Percentiles rank a stretch among this genome's conserved stretches.
Evolutionary conservation across 2,329 filamentous ascomycete genomes (phyloP).

Genomic region (Verruconis gallopava): DNA sequence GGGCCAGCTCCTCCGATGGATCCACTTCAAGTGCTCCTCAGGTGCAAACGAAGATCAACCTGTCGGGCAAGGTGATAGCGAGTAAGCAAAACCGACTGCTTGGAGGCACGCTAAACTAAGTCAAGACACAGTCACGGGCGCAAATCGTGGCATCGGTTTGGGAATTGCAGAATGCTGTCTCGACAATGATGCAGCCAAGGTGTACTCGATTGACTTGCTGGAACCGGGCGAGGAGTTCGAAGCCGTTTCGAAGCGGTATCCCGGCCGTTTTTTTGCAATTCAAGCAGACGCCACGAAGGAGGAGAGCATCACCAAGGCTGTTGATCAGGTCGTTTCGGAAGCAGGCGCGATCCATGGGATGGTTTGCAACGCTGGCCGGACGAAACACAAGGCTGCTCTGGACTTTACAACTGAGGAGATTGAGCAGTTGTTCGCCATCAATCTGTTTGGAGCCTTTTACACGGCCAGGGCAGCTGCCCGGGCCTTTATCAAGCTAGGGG

Average conservation of each 20-base stretch:
- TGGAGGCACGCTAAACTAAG: not conserved
- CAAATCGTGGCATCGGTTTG: conserved; percentile 30
- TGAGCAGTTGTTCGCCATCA: conserved; percentile 31
- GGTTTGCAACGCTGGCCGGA: conserved; percentile 38
- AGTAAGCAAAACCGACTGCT: no score
- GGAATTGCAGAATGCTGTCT: conserved; percentile 37
- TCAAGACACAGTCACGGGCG: conserved; percentile 10
- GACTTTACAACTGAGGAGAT: conserved; percentile 38
- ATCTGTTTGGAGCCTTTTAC: conserved; percentile 33
- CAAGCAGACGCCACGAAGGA: conserved; percentile 37
- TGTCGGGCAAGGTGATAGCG: not conserved
- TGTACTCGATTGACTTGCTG: conserved; percentile 37
- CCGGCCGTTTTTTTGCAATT: conserved; percentile 28
- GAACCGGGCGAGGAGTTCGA: conserved; percentile 31
- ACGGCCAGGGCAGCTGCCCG: conserved; percentile 30
- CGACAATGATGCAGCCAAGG: conserved; percentile 28
- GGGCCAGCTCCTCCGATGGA: not conserved
- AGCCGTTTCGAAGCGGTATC: conserved; percentile 26
- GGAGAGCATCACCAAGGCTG: conserved; percentile 29
- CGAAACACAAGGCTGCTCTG: conserved; percentile 39
- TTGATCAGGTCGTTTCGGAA: conserved; percentile 33
- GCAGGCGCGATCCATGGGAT: conserved; percentile 36
- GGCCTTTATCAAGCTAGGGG: conserved; percentile 32
- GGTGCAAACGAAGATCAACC: not conserved
- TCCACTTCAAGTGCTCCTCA: not conserved